Percentiles rank a stretch among this genome's conserved stretches.
Evolutionary conservation across 1,284 basidiomycete species (phyloP).

Genomic region (Malassezia sympodialis): DNA sequence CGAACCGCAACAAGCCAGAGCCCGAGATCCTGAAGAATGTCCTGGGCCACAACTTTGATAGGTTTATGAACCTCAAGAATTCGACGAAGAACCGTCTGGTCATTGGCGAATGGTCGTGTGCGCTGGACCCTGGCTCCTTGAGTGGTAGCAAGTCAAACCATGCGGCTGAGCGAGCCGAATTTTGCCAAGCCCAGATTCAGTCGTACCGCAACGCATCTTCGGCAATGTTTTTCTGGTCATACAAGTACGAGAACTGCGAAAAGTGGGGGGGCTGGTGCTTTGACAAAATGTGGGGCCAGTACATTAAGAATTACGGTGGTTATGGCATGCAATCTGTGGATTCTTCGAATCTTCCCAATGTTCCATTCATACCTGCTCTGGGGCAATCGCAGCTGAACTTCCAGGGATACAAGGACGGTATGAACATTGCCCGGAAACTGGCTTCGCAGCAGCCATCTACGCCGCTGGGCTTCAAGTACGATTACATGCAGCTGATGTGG

Average conservation of each 20-base stretch:
- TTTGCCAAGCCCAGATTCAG: slow-evolving; percentile 59
- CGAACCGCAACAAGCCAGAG: slow-evolving; percentile 28
- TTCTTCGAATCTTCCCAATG: background rate
- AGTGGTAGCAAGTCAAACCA: slow-evolving; percentile 52
- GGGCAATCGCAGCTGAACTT: background rate
- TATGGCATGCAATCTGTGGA: background rate
- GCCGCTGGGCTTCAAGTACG: background rate
- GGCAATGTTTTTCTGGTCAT: slow-evolving; percentile 67
- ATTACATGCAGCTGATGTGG: background rate
- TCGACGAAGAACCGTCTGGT: slow-evolving; percentile 56
- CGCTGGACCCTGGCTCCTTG: slow-evolving; percentile 58
- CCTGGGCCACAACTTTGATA: slow-evolving; percentile 16
- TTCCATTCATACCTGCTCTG: background rate
- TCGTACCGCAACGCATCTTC: slow-evolving; percentile 57
- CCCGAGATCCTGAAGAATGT: slow-evolving; percentile 34
- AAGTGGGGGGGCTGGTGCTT: slow-evolving; percentile 45
- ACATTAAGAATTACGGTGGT: slow-evolving; percentile 18
- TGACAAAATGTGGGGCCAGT: slow-evolving; percentile 24
- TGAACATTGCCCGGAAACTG: background rate
- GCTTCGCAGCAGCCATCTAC: background rate
- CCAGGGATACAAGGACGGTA: background rate
- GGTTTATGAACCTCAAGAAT: slow-evolving; percentile 20
- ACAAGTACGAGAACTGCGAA: slow-evolving; percentile 47
- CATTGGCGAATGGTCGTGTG: slow-evolving; percentile 53
- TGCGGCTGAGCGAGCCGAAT: slow-evolving; percentile 52